Conservation (phyloP, 1,284 basidiomycete species). For the Ceraceosorus guamensis region DNA sequence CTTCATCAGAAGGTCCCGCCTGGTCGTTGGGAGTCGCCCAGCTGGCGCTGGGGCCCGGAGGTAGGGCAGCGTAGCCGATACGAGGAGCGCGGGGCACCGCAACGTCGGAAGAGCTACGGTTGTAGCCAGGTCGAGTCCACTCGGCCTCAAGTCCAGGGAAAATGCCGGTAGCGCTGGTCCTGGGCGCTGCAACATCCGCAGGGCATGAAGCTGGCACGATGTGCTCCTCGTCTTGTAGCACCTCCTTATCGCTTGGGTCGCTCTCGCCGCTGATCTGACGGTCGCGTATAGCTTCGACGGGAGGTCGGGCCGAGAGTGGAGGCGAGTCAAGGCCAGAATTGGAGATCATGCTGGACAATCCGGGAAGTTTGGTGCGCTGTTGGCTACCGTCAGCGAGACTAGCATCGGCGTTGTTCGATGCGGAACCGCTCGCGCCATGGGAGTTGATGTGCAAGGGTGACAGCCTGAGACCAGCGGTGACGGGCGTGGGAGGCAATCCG, state of each 20-base stretch:
- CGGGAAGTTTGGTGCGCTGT: not conserved
- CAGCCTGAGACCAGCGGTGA: slow-evolving; percentile 1
- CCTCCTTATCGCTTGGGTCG: not conserved
- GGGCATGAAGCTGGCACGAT: not conserved
- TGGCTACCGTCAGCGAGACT: not conserved
- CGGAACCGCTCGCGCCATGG: no score
- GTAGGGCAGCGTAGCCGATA: not conserved
- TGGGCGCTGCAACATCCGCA: not conserved
- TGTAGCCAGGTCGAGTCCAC: no score
- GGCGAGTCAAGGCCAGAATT: not conserved
- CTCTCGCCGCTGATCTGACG: no score
- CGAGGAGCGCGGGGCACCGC: not conserved
- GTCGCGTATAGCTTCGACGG: no score
- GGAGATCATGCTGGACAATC: not conserved
- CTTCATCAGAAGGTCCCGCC: no score
- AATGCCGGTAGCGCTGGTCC: not conserved
- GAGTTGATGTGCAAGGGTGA: not conserved
- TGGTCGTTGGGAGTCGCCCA: no score
- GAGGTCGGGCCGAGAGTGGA: not conserved
- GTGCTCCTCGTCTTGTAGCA: not conserved
- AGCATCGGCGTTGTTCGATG: no score
- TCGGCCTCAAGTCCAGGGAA: not conserved
- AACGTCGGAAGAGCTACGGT: not conserved
- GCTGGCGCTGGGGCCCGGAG: no score
- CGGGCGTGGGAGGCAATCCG: slow-evolving; percentile 7